Evolutionary conservation across 1,284 basidiomycete species (phyloP).

Genomic region (Rhodofomes roseus): DNA sequence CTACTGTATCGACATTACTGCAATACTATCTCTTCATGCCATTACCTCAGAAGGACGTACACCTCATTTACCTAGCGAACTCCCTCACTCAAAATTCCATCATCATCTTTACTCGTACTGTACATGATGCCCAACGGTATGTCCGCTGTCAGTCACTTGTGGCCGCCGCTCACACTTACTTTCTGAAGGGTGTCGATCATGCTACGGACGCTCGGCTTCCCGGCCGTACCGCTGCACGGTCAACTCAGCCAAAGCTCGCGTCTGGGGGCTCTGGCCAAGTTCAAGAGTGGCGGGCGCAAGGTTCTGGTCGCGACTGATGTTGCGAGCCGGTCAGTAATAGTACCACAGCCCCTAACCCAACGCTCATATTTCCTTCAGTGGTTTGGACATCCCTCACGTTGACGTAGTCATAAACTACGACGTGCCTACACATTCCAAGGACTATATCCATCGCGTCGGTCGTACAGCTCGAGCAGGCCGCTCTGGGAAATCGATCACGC

Average conservation of each 20-base stretch:
- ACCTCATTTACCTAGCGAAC: slow-evolving; percentile 89
- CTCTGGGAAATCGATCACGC: slow-evolving; percentile 91
- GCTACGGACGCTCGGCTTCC: slow-evolving; percentile 88
- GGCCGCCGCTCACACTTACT: neutral
- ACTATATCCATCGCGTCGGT: slow-evolving; percentile 98
- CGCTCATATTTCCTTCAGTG: slow-evolving; percentile 42
- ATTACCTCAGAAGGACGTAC: slow-evolving; percentile 88
- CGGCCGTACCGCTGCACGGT: slow-evolving; percentile 94
- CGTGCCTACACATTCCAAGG: slow-evolving; percentile 97
- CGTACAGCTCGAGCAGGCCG: slow-evolving; percentile 96
- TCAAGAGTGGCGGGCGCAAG: slow-evolving; percentile 91
- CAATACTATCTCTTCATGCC: slow-evolving; percentile 98
- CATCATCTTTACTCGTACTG: slow-evolving; percentile 96
- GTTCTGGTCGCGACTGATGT: slow-evolving; percentile 97
- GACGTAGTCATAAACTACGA: slow-evolving; percentile 99
- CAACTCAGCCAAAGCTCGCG: slow-evolving; percentile 93
- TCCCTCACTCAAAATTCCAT: slow-evolving; percentile 90
- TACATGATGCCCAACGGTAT: slow-evolving; percentile 86
- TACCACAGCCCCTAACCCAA: neutral
- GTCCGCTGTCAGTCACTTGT: slow-evolving; percentile 14
- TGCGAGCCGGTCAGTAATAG: slow-evolving; percentile 72
- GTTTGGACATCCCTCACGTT: slow-evolving; percentile 94
- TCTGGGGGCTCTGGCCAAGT: slow-evolving; percentile 92
- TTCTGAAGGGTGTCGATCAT: slow-evolving; percentile 77
- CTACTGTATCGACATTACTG: slow-evolving; percentile 92